Base-by-base conservation (phyloP, 306 rosid genomes). In the Medicago lupulina region DNA sequence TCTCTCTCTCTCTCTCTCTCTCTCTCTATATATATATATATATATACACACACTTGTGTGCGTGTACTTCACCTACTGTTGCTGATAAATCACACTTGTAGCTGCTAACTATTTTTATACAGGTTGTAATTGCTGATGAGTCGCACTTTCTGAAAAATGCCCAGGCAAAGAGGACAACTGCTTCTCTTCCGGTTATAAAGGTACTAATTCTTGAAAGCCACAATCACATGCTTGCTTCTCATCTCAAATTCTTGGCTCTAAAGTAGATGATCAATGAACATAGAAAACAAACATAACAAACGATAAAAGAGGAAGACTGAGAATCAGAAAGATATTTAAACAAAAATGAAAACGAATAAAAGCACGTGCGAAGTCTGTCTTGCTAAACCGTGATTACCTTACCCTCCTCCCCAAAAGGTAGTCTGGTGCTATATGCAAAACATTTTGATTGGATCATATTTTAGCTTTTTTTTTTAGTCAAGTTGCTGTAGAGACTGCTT, bases 81-180 rank as follows among this genome's bases (percentile, higher is more conserved):
- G 23, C 62, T 81, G 76, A 75, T 75, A 53, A 19, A 19, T 76
- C 53, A 36, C 67, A 78, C 77, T 83, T 76, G 68, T 77, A 67
- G 17, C 34, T 63, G 21, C 88, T 67, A 76, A 63, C 51, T 77
- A 19, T 84, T 83, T 38, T 83, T 73, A 38, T 79, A 77, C 90
- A 94, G 98, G 88, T 95, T 85, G 98, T 95, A 75, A 95, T 95
- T 86, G 98, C 98, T 54, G 98, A 95, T 82, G 98, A 95, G 83
- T 95, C 98, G 0, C 98, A 95, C 83, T 95, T 64, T 85, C 81
- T 95, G 59, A 95, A 95, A 89, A 95, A 95, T 86, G 95, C 96
- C 73, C 93, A 90, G 83, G 98, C 98, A 80, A 95, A 95, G 88
- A 95, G 98, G 81, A 95, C 98, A 78, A 82, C 87, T 76, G 88